phyloP scores from a whole-genome alignment of 805 yeast species.

The Starmerella floricola region DNA sequence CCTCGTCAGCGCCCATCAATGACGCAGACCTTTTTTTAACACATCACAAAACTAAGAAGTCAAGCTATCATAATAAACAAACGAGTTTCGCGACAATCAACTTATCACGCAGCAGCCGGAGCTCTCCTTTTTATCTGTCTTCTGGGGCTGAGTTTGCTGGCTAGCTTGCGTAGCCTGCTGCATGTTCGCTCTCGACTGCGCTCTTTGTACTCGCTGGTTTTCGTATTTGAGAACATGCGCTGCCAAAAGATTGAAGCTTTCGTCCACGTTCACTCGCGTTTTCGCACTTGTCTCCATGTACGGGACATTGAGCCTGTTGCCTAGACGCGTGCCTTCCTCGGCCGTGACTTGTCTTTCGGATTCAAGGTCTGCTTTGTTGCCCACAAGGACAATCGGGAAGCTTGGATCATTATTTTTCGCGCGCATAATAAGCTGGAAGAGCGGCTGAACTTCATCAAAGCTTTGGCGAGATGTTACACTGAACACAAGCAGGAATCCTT shows the following conservation, averaged over 20 bases:
- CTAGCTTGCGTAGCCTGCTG: constrained; percentile 4
- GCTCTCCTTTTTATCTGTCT: constrained; percentile 10
- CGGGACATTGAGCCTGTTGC: constrained; percentile 46
- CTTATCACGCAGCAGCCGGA: constrained; percentile 13
- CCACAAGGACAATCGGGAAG: constrained; percentile 79
- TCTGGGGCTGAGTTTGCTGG: constrained; percentile 3
- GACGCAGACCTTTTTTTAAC: too few species aligned
- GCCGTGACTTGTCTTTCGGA: constrained; percentile 66
- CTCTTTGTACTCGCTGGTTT: constrained; percentile 13
- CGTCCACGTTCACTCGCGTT: constrained; percentile 79
- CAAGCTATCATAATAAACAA: too few species aligned
- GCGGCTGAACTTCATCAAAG: constrained; percentile 71
- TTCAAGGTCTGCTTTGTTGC: constrained; percentile 72
- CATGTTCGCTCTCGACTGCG: constrained; percentile 9
- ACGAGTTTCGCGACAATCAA: too few species aligned
- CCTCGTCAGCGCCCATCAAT: too few species aligned
- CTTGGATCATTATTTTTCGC: constrained; percentile 38
- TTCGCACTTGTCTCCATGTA: constrained; percentile 92
- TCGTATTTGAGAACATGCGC: constrained; percentile 24
- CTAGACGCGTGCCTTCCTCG: constrained; percentile 75
- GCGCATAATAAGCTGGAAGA: constrained; percentile 64
- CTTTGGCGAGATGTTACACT: constrained; percentile 71
- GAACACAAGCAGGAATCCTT: constrained; percentile 81
- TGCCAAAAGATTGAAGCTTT: constrained; percentile 51
- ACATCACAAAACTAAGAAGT: too few species aligned